Percentiles rank a stretch among this genome's conserved stretches.
Evolutionary conservation across 176 grass and related monocot species (phyloP).

Genomic region (Olyra latifolia): DNA sequence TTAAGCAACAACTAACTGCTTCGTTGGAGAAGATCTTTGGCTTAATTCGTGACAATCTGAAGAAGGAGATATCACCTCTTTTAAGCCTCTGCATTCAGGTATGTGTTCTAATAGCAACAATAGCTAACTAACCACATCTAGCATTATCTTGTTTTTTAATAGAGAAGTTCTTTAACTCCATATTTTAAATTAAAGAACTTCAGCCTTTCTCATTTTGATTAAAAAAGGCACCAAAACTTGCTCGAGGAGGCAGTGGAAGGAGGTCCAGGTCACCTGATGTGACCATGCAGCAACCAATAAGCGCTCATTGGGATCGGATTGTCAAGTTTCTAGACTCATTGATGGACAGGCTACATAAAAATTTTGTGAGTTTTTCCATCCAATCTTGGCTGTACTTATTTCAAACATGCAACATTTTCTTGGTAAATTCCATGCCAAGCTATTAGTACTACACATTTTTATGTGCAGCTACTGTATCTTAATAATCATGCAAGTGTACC

Average conservation of each 20-base stretch:
- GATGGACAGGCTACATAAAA: conserved; percentile 69
- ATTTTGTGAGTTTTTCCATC: conserved; percentile 59
- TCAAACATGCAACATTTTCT: neutral
- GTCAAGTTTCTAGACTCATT: conserved; percentile 84
- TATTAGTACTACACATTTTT: neutral
- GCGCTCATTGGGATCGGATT: conserved; percentile 82
- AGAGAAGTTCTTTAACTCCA: neutral
- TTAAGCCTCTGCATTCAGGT: conserved; percentile 84
- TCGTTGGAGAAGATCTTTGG: conserved; percentile 87
- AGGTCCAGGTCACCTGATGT: conserved; percentile 58
- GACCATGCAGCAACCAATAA: conserved; percentile 53
- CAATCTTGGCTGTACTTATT: conserved; percentile 12
- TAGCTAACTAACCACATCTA: conserved; percentile 5
- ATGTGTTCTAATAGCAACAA: conserved; percentile 5
- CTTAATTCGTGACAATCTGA: conserved; percentile 84
- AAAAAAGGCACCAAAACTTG: conserved; percentile 86
- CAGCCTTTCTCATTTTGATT: conserved; percentile 22
- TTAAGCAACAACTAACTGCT: conserved; percentile 89
- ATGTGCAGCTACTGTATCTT: neutral
- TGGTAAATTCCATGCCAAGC: neutral
- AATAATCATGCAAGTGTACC: conserved; percentile 18
- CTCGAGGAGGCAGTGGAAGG: conserved; percentile 54
- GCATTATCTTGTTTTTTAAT: conserved; percentile 1
- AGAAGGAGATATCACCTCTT: conserved; percentile 89
- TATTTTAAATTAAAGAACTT: conserved; percentile 14